Evolutionary conservation across 352 stramenopile genomes (phyloP), one percentile per base, ranked within the genome.

Genomic region (Globisporangium spiculum): DNA sequence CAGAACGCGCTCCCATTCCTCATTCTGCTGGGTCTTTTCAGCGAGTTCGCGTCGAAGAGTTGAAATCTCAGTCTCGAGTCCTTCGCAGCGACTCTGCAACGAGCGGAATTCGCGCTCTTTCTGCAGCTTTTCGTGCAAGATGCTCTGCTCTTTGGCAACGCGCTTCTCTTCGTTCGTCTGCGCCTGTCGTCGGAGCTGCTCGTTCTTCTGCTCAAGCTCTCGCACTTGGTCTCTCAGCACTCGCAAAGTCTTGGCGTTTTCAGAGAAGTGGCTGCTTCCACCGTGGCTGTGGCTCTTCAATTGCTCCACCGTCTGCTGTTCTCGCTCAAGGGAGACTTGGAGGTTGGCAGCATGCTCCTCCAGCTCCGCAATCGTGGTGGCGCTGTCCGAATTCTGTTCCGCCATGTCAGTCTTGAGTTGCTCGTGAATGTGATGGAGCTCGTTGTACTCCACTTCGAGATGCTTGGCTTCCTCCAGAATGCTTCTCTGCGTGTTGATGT

Each of bases 271-370:
- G 48, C 77, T 62, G 30, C 76, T 78, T 3, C 80, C 74, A 27
- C 59, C 62, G 46, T 67, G 54, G 34, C 70, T 67, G 41, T 77
- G 69, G 10, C 83, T 76, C 69, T 86, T 81, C 20, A 91, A 63
- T 65, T 89, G 72, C 8, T 75, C 71, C 20, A 63, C 84, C 70
- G 70, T 82, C 72, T 77, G 78, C 67, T 81, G 85, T 61, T 78
- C 74, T 71, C 74, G 81, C 56, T 83, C 83, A 38, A 93, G 57
- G 52, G 87, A 81, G n/a, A 74, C 76, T 61, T 91, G 81, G 14
- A 93, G 65, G 48, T 90, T 80, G 22, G 70, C 66, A 14, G 86
- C 69, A n/a, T 88, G 74, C n/a, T 88, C 75, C 65, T 86, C 70
- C 26, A 90, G 68, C 12, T 83, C 76, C 3, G 30, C 46, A 32